Base-by-base conservation (phyloP, 225 moss, liverwort and hornwort genomes). In the Ulota crispa region DNA sequence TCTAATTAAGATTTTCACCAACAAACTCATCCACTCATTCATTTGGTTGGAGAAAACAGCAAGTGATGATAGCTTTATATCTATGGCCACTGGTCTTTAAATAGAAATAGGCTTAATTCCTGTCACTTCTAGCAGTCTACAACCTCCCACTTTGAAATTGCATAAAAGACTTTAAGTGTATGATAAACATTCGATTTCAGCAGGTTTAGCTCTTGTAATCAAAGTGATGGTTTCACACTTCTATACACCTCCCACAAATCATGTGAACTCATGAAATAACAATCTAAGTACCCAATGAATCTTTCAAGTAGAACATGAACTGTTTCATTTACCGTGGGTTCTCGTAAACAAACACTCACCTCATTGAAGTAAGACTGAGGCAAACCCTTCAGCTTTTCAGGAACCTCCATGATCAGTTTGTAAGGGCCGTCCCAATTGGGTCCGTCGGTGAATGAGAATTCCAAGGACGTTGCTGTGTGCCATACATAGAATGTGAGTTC, bases 381-480 rank as follows among this genome's bases (percentile, higher is more conserved):
- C 74, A 91, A 66, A 45, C 94, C 92, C 77, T 84, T 85, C 82
- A 94, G 83, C 87, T 95, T 95, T 3, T 37, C 45, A 71, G 94
- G 92, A 64, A 92, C 42, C 74, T 79, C 85, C 82, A 98, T 92
- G 6, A 64, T 47, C 61, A 98, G 36, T 79, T 87, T 92, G 86
- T 95, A 98, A n/a, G 98, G 91, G 26, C 95, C 94, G 75, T 95
- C 86, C 95, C 95, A 98, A 56, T 65, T 87, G 28, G 14, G 34
- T 37, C 98, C 98, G 82, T 98, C 95, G 21, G 92, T 88, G 60
- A 98, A 98, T n/a, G 98, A 98, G 57, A 95, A 98, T 77, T 92
- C 94, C 78, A 98, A 81, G 15, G 88, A 83, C 2, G 88, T 80
- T 78, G 98, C 95, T 98, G 93, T 78, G 12, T 26, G 39, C 32